Evolutionary conservation across 2,329 filamentous ascomycete species (phyloP), one percentile per base, ranked within the genome.

Genomic region (Lecanoromycetidae sp.): DNA sequence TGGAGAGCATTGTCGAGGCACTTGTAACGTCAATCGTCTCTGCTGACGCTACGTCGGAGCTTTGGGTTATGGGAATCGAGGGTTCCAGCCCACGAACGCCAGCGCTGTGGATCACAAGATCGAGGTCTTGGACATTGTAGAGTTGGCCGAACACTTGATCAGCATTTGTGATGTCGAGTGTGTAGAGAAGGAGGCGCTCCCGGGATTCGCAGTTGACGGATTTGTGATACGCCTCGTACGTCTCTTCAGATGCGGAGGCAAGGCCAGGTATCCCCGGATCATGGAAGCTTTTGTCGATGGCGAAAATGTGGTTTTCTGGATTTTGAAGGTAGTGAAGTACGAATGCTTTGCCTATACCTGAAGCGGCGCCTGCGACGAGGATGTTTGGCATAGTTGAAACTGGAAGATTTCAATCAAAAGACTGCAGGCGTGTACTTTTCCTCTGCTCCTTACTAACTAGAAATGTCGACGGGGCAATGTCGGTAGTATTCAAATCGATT

Each of bases 291-390:
- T 4, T 46, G 32, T 47, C 44, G 23, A 40, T 20, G 9, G 44
- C 44, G 13, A 47, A 3, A 19, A 47, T 32, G 13, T 39, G 1
- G 7, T 47, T 36, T 2, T 23, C n/a, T 9, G 36, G 13, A 27
- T 27, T 5, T 15, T 17, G 5, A 10, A 47, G 27, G 13, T 30
- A 41, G 4, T 5, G 13, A 32, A 9, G 23, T 22, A 42, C 44
- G 19, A 47, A 41, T 1, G 37, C 44, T 15, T 47, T 47, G 17
- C 44, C 44, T 15, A 47, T 25, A 23, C 36, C 36, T 2, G 37
- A 47, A 5, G 30, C 29, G 15, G 44, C 44, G n/a, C 44, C 44
- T 1, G 29, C 27, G 3, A 47, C 8, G 19, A 47, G 22, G 4
- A 47, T 47, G 15, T 30, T 47, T 7, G 37, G 44, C 44, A 46